phyloP scores from a whole-genome alignment of 805 yeast species.

The Ogataea sp. region DNA sequence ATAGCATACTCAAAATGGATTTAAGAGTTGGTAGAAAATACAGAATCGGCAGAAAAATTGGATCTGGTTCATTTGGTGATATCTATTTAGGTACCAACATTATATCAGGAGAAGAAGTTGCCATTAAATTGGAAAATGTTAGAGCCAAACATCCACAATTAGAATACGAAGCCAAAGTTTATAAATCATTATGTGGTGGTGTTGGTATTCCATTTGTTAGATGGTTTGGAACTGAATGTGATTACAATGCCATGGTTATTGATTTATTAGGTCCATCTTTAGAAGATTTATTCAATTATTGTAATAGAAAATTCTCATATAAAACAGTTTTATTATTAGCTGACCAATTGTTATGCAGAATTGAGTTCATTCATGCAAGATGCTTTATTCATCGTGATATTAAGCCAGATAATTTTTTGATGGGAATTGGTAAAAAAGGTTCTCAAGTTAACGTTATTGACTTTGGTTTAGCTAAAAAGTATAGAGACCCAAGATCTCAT shows the following conservation, averaged over 20 bases:
- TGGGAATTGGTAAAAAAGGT: conserved; percentile 92
- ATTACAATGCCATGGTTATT: conserved; percentile 93
- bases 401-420: conserved; percentile 76
- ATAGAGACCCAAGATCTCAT: conserved; percentile 89
- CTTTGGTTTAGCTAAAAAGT: conserved; percentile 90
- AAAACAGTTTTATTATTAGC: conserved; percentile 91
- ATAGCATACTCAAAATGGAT: conserved; percentile 36
- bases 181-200: conserved; percentile 90
- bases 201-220: conserved; percentile 95
- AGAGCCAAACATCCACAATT: conserved; percentile 94
- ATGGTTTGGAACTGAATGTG: conserved; percentile 96
- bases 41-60: conserved; percentile 90
- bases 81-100: conserved; percentile 89
- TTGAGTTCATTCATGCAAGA: conserved; percentile 92
- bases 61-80: conserved; percentile 96
- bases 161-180: conserved; percentile 94
- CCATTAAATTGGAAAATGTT: conserved; percentile 85
- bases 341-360: conserved; percentile 88
- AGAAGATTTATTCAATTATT: conserved; percentile 93
- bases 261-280: conserved; percentile 92
- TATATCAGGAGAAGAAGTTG: conserved; percentile 95
- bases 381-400: conserved; percentile 83
- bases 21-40: conserved; percentile 90
- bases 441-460: conserved; percentile 91
- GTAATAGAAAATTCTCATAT: conserved; percentile 87